Percentiles rank a stretch among this genome's conserved stretches.
phyloP scores from a whole-genome alignment of 1,284 basidiomycete species.

The Kwoniella shivajii region DNA sequence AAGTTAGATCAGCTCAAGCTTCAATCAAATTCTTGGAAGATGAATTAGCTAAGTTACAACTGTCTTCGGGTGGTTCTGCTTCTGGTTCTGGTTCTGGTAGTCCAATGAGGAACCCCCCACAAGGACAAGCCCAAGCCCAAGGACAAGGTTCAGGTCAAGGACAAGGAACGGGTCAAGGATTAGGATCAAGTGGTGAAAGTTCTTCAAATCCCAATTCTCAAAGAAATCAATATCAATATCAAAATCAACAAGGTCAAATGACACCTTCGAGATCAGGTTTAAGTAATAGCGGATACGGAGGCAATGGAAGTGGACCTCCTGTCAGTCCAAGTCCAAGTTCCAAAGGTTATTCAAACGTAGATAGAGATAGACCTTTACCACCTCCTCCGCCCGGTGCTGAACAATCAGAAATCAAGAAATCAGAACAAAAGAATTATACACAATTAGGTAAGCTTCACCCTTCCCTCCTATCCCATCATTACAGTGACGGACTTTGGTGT shows the following conservation, averaged over 20 bases:
- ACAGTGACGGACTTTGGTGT: too few relatives aligned
- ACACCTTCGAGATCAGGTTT: constrained; percentile 24
- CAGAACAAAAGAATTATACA: constrained; percentile 47
- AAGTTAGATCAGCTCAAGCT: constrained; percentile 51
- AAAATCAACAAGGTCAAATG: constrained; percentile 15
- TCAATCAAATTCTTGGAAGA: constrained; percentile 53
- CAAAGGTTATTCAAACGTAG: constrained; percentile 16
- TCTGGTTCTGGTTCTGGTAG: constrained; percentile 15
- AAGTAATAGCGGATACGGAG: constrained; percentile 4
- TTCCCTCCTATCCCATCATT: too few relatives aligned
- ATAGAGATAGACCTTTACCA: constrained; percentile 44
- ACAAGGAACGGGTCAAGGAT: too few relatives aligned
- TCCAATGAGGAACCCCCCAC: too few relatives aligned
- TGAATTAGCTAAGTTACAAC: constrained; percentile 50
- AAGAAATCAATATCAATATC: constrained; percentile 3
- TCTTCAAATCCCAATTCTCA: too few relatives aligned
- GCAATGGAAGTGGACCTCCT: constrained; percentile 1
- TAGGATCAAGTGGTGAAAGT: constrained; percentile 9
- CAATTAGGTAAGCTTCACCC: constrained; percentile 42
- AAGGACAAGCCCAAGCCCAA: too few relatives aligned
- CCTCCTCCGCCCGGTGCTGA: constrained; percentile 39
- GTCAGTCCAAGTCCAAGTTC: constrained; percentile 33
- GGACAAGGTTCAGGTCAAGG: too few relatives aligned
- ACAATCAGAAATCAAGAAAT: constrained; percentile 18
- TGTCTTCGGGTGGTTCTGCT: constrained; percentile 26